These are phyloP conservation scores for Aureobasidium namibiae DNA, from an alignment of 2,329 filamentous ascomycete species.

Conservation along the genomic window DNA sequence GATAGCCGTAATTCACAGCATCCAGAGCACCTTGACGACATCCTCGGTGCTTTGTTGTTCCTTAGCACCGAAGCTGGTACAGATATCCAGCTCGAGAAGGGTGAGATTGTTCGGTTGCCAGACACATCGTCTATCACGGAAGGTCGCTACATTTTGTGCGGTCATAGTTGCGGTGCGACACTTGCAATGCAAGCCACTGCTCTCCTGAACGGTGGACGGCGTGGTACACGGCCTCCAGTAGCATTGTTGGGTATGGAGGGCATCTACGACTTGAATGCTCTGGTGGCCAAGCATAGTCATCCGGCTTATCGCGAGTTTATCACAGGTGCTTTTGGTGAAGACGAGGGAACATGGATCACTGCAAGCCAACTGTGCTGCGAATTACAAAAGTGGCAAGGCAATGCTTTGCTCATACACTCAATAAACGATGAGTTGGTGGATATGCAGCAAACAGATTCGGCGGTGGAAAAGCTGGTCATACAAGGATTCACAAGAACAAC, in stretches of 20 bases:
- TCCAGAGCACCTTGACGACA: slow-evolving; percentile 54
- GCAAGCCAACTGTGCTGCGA: slow-evolving; percentile 43
- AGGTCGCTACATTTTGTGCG: slow-evolving; percentile 46
- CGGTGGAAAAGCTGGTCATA: slow-evolving; percentile 41
- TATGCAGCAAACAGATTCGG: slow-evolving; percentile 49
- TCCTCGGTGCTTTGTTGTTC: slow-evolving; percentile 43
- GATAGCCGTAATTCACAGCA: slow-evolving; percentile 42
- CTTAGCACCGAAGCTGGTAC: slow-evolving; percentile 30
- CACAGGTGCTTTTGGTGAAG: slow-evolving; percentile 32
- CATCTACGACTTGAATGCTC: slow-evolving; percentile 55
- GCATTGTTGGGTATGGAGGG: slow-evolving; percentile 56
- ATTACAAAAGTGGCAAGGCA: slow-evolving; percentile 37
- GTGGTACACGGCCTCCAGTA: slow-evolving; percentile 32
- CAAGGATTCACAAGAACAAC: neutral
- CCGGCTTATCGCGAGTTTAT: slow-evolving; percentile 51
- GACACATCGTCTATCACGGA: neutral
- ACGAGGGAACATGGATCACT: slow-evolving; percentile 41
- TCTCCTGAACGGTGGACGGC: slow-evolving; percentile 32
- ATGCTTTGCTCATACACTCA: slow-evolving; percentile 39
- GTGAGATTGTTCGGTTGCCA: neutral
- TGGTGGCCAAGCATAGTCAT: slow-evolving; percentile 42
- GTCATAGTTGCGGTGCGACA: slow-evolving; percentile 57
- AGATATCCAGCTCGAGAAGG: neutral
- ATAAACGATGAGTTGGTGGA: slow-evolving; percentile 42
- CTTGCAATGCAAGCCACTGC: slow-evolving; percentile 48